Evolutionary conservation across 73 alveolate species (phyloP), one percentile per base, ranked within the genome.

Genomic region (Paramecium biaurelia): DNA sequence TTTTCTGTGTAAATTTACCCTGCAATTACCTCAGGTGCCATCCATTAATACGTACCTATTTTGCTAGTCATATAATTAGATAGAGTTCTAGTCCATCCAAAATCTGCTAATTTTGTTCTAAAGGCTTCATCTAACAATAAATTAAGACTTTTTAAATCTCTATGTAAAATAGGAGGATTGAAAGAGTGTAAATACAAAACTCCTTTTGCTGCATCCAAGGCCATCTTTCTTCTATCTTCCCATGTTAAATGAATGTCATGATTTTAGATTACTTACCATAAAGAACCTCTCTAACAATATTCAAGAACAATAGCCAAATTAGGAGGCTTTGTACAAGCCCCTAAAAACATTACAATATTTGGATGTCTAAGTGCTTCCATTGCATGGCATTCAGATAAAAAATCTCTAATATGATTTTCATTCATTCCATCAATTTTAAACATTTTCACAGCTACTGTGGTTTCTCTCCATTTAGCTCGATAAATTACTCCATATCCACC

Each of bases 1-100:
- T 98, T 98, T 93, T 98, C 99, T 43, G 99, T 94, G 94, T 98
- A 98, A 34, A 95, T 95, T 92, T 92, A 94, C 11, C 99, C 99
- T 70, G 93, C 96, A 23, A 98, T 98, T 10, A 98, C 99, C 94
- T 98, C 99, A 1, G 99, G 99, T 37, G 99, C 99, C 99, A 98
- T 98, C 99, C 99, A 98, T 95, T 98, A 98, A 93, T 97, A 98
- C 26, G 99, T 98, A 26, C 99, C 99, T 56, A 98, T 97, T 93
- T 97, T 97, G 35, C 97, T 94, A 2, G 99, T 98, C 99, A 98
- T 97, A 53, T 96, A 98, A 41, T 96, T 96, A 34, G 98, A 98
- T 59, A 95, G 92, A 9, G 96, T 92, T 92, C 99, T 96, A 9
- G 99, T 98, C 97, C 99, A 98, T 5, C 99, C 99, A 95, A 98